Evolutionary conservation across 192 early-diverging fungal genomes (phyloP), one percentile per base, ranked within the genome.

Genomic region (Coemansia sp.): DNA sequence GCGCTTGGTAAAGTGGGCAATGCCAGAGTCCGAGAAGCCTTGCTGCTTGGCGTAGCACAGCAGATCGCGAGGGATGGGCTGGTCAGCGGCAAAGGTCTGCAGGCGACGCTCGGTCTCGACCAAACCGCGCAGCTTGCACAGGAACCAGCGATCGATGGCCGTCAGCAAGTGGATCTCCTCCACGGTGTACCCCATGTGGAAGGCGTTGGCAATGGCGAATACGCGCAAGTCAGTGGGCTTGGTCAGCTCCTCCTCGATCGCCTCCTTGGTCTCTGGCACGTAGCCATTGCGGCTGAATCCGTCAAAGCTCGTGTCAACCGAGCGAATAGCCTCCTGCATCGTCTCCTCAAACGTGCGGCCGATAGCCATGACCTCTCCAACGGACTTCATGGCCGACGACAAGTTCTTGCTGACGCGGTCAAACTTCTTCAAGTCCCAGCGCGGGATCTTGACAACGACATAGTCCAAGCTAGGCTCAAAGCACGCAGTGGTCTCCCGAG

Each of bases 401-500:
- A 99, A 88, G 62, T 91, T 90, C 68, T 86, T 94, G 82, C 87
- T 89, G 56, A 99, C 96, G 63, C 91, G 89, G 70, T 90, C 88
- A 79, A 99, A 99, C 88, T 99, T 99, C 63, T 89, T 92, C 72
- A 99, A 82, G 81, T 99, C 97, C 93, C 92, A 93, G 66, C 90
- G 87, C 59, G 90, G 91, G 63, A 93, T 91, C 83, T 93, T 93
- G 68, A 88, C 87, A 55, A 93, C 90, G 23, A 89, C 70, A 68
- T 99, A 99, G 81, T 99, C 97, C 48, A 99, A 85, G 65, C 88
- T 90, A 62, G 97, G 97, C 83, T 99, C 97, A 58, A 99, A 99
- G 81, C 94, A 96, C 21, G 97, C 95, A 59, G 91, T 94, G 9
- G 97, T 99, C 62, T 90, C 91, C 69, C 93, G 93, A 42, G 97